Evolutionary conservation across 176 grass and related monocot species (phyloP), one percentile per base, ranked within the genome.

Genomic region (Oryza rufipogon): DNA sequence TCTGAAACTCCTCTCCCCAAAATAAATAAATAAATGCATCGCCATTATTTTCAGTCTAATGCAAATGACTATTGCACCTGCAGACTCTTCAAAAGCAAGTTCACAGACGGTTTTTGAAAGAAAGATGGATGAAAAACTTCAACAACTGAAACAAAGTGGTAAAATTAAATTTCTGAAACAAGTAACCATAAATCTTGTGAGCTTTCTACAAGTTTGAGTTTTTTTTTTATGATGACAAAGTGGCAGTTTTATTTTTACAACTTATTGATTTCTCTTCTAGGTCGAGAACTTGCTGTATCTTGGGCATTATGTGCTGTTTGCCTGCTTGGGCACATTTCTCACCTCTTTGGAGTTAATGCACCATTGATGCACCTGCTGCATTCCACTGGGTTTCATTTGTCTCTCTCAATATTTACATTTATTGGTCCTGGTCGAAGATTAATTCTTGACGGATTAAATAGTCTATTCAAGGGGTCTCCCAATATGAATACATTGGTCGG

Each of bases 401-500:
- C 93, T 45, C 93, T 96, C 69, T 99, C 96, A 17, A 85, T 99
- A 74, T 96, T 99, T 77, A 99, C 96, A 79, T 92, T 98, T 87
- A 73, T 92, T 61, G 93, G 89, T 79, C 93, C 93, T 77, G 96
- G 96, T 47, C 86, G 89, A 79, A 95, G 94, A 69, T 84, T 99
- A 87, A 91, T 99, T 75, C 30, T 87, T 81, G 93, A 99, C 41
- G 93, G 96, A 72, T 34, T 99, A 79, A 96, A 90, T 81, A 95
- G 70, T 72, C 77, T 99, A 78, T 71, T 92, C 46, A 96, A 84
- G 79, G 87, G 93, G 48, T 95, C 93, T 71, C 93, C 91, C 11
- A 98, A 98, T 75, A 98, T 95, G 96, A 98, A 98, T 77, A 98
- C 96, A 23, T 79, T 98, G 75, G 91, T 95, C 83, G 91, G 96